Evolutionary conservation across 495 filamentous ascomycete genomes (phyloP).

Genomic region (Bryoglossum gracile): DNA sequence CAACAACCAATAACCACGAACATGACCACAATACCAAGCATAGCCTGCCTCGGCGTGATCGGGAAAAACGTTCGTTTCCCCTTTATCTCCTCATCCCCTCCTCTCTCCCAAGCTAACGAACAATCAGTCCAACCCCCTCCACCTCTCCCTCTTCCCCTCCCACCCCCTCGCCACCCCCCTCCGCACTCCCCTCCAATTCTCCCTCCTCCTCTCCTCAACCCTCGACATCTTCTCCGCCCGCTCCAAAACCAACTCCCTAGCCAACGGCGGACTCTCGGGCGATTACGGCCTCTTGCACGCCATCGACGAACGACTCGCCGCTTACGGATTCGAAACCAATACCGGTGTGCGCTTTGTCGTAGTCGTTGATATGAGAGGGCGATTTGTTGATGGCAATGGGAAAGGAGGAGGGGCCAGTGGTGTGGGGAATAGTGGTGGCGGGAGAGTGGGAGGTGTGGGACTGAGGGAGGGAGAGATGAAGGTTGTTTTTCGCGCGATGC

Average conservation of each 20-base stretch:
- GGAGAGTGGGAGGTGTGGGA: conserved; percentile 34
- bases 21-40: conserved; percentile 47
- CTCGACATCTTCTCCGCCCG: conserved; percentile 91
- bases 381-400: conserved; percentile 24
- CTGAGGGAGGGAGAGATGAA: conserved; percentile 79
- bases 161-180: conserved; percentile 35
- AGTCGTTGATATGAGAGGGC: conserved; percentile 78
- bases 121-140: conserved; percentile 86
- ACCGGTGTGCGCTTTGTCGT: conserved; percentile 86
- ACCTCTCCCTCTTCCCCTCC: conserved; percentile 76
- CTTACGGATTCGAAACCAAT: conserved; percentile 96
- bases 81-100: background rate
- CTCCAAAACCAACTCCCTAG: conserved; percentile 52
- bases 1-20: conserved; percentile 7
- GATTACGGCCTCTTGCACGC: conserved; percentile 90
- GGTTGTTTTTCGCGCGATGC: conserved; percentile 78
- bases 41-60: conserved; percentile 89
- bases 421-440: conserved; percentile 21
- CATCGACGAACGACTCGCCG: conserved; percentile 82
- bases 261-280: conserved; percentile 48
- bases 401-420: conserved; percentile 22
- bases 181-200: conserved; percentile 70
- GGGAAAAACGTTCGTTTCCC: conserved; percentile 66
- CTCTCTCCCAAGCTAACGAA: conserved; percentile 12
- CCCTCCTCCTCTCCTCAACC: conserved; percentile 80